Conservation (phyloP, 2,329 filamentous ascomycete species). For the Trichoderma brevicompactum region DNA sequence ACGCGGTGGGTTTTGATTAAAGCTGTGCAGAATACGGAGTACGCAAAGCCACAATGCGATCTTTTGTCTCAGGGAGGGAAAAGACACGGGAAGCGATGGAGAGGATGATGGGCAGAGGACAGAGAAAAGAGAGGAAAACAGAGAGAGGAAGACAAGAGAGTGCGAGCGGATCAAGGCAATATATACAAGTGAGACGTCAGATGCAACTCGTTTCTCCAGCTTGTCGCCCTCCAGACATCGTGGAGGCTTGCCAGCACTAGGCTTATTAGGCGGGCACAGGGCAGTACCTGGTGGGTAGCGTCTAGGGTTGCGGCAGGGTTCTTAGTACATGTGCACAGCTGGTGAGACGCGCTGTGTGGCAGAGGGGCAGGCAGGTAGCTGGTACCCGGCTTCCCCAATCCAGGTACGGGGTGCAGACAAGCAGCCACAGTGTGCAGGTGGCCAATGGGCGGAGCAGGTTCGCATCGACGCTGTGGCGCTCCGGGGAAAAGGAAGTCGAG, state of each 20-base stretch:
- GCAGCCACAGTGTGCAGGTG: not conserved
- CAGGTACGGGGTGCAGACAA: conserved; percentile 4
- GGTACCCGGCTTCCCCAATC: not conserved
- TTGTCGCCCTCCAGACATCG: not conserved
- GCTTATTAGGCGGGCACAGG: too few relatives aligned
- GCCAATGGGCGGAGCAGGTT: conserved; percentile 1
- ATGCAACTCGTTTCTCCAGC: conserved; percentile 2
- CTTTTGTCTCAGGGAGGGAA: not conserved
- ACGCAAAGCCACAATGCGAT: not conserved
- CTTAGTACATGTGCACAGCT: not conserved
- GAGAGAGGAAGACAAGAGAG: not conserved
- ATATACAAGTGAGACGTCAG: conserved; percentile 8
- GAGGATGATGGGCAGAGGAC: not conserved
- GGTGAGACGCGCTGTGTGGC: too few relatives aligned
- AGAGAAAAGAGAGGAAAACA: not conserved
- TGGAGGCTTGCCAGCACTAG: not conserved
- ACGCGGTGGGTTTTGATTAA: not conserved
- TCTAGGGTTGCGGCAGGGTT: not conserved
- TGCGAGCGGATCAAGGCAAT: conserved; percentile 5
- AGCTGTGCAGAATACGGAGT: not conserved
- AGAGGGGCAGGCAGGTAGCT: not conserved
- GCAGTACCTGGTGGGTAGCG: too few relatives aligned
- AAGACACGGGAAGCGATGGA: not conserved
- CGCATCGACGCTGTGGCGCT: conserved; percentile 13
- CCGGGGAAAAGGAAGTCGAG: conserved; percentile 32